Base-by-base conservation (phyloP, 352 stramenopile species). In the Phytophthora boehmeriae region DNA sequence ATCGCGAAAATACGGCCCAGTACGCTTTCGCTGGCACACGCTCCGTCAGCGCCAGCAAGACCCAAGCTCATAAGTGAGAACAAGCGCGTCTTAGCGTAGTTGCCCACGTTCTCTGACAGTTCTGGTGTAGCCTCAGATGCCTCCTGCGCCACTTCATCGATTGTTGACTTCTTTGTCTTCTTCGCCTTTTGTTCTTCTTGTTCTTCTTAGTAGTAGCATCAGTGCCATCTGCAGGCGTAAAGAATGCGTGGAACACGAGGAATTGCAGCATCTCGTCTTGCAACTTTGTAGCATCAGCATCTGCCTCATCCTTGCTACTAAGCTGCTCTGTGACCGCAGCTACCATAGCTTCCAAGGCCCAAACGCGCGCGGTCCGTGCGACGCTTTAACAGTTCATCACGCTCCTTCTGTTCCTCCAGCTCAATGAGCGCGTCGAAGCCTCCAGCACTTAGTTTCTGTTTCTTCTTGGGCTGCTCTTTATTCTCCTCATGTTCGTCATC, bases 381-480 rank as follows among this genome's bases (percentile, higher is more conserved):
- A 45, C 83, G 82, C 56, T 67, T 66, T 16, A 82, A 25, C 32
- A 66, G 49, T 50, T 86, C 79, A 16, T 78, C 70, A n/a, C 80
- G 86, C 54, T 95, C 86, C 39, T 84, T 87, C 51, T 89, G 82
- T 51, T 95, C 86, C 39, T 95, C 86, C 4, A 93, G 72, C 16
- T 80, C 80, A 22, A 95, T 59, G 53, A 95, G 78, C 19, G 78
- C 77, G 56, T 89, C 68, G 44, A 90, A 90, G 42, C 75, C 80
- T 48, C 71, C 81, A 59, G 65, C 67, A 57, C 74, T 73, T 30
- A 58, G 47, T 48, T 79, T 71, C 41, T 64, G 50, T 44, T 86
- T 78, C 30, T 79, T 71, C 54, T 83, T 75, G 5, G 54, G 43
- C 27, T 57, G 49, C 14, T 74, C 56, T 0, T 62, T 28, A 8